These are phyloP conservation scores for Auriscalpium orientale DNA, from an alignment of 768 basidiomycete genomes.

Conservation along the genomic window DNA sequence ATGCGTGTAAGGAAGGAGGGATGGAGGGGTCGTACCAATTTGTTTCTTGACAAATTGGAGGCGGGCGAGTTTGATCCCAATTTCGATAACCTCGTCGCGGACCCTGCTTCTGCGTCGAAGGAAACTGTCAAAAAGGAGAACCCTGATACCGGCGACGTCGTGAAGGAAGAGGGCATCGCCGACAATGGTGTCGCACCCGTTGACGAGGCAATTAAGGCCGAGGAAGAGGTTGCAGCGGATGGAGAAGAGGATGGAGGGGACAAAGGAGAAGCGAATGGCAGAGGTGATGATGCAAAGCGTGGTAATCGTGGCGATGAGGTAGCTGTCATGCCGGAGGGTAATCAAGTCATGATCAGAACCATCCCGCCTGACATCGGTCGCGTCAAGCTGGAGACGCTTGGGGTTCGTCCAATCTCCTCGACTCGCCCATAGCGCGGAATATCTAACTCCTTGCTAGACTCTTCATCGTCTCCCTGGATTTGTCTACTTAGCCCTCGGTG, in stretches of 20 bases:
- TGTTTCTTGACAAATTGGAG: conserved; percentile 76
- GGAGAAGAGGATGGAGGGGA: conserved; percentile 65
- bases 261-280: conserved; percentile 54
- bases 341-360: conserved; percentile 91
- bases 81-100: conserved; percentile 51
- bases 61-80: conserved; percentile 81
- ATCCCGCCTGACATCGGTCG: conserved; percentile 92
- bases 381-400: conserved; percentile 81
- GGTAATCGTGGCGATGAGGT: conserved; percentile 53
- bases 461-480: conserved; percentile 74
- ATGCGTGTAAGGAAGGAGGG: conserved; percentile 76
- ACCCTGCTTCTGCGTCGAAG: conserved; percentile 41
- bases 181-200: conserved; percentile 21
- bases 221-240: conserved; percentile 68
- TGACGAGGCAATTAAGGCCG: conserved; percentile 68
- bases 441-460: conserved; percentile 38
- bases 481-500: conserved; percentile 83
- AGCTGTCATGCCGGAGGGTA: conserved; percentile 61
- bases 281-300: conserved; percentile 38
- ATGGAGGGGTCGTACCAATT: conserved; percentile 65
- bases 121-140: conserved; percentile 42
- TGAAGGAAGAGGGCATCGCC: conserved; percentile 28
- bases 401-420: conserved; percentile 15
- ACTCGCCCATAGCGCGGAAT: too few species aligned
- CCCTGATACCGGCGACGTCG: conserved; percentile 17